These are phyloP conservation scores for Wickerhamomyces sp. DNA, from an alignment of 1,139 yeast genomes.

Conservation along the genomic window DNA sequence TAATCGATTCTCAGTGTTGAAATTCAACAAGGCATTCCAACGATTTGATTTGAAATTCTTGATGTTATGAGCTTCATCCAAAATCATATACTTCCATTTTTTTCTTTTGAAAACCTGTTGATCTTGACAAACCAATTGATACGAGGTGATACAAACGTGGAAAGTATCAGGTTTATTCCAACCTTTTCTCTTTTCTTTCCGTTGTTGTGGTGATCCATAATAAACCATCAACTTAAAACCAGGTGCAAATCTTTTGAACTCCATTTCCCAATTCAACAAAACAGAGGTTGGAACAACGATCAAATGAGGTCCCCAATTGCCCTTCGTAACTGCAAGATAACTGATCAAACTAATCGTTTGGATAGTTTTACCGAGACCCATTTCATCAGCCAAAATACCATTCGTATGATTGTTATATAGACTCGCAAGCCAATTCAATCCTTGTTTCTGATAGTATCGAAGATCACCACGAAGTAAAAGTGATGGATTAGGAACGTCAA, in stretches of 20 bases:
- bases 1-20: slow-evolving; percentile 84
- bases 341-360: slow-evolving; percentile 88
- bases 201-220: slow-evolving; percentile 96
- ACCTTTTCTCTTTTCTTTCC: slow-evolving; percentile 92
- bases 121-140: slow-evolving; percentile 94
- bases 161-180: slow-evolving; percentile 97
- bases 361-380: slow-evolving; percentile 97
- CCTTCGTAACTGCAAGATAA: slow-evolving; percentile 88
- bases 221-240: slow-evolving; percentile 94
- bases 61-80: slow-evolving; percentile 98
- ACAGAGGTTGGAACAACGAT: slow-evolving; percentile 98
- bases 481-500: slow-evolving; percentile 67
- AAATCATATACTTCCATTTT: slow-evolving; percentile 92
- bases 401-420: slow-evolving; percentile 88
- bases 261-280: slow-evolving; percentile 99
- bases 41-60: slow-evolving; percentile 94
- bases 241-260: slow-evolving; percentile 96
- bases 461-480: slow-evolving; percentile 72
- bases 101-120: slow-evolving; percentile 90
- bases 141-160: slow-evolving; percentile 95
- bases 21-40: slow-evolving; percentile 93
- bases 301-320: slow-evolving; percentile 96
- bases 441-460: slow-evolving; percentile 92
- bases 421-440: slow-evolving; percentile 95
- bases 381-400: slow-evolving; percentile 97